A percentile compares a stretch with the other conserved stretches of the same genome.
These are phyloP conservation scores for Coemansia sp. DNA, from an alignment of 192 early-diverging fungal genomes.

Conservation along the genomic window DNA sequence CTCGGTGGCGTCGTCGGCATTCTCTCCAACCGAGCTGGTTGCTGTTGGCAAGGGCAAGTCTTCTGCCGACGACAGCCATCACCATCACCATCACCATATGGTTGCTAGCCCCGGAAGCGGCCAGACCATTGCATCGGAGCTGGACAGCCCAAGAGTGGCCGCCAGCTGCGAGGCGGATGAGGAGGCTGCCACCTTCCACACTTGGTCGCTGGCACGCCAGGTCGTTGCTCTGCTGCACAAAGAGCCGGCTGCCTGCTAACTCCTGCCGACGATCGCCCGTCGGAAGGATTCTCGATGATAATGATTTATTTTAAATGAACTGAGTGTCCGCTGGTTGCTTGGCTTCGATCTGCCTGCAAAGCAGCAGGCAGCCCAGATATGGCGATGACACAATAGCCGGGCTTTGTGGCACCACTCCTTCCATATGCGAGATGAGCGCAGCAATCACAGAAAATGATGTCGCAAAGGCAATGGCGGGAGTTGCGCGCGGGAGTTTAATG, in stretches of 20 bases:
- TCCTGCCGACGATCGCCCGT: too few species aligned
- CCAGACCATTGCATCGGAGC: neutral
- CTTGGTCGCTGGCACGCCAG: conserved; percentile 25
- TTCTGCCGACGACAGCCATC: neutral
- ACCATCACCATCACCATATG: neutral
- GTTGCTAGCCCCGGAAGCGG: neutral
- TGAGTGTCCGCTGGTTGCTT: too few species aligned
- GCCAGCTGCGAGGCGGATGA: conserved; percentile 12
- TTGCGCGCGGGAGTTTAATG: neutral
- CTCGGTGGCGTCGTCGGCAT: conserved; percentile 9
- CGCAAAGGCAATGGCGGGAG: too few species aligned
- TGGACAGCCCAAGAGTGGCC: neutral
- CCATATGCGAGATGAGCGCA: neutral
- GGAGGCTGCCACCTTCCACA: conserved; percentile 14
- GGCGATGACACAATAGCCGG: neutral
- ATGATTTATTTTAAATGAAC: too few species aligned
- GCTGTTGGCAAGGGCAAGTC: neutral
- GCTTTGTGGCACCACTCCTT: conserved; percentile 1
- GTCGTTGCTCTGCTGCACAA: conserved; percentile 13
- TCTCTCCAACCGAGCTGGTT: conserved; percentile 5
- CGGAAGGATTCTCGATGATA: too few species aligned
- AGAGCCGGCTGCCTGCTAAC: conserved; percentile 1
- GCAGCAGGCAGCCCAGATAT: neutral
- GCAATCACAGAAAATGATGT: too few species aligned
- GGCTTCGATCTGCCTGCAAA: too few species aligned